Percentiles rank a stretch among this genome's conserved stretches.
These are phyloP conservation scores for Huntiella bhutanensis DNA, from an alignment of 2,329 filamentous ascomycete genomes.

Conservation along the genomic window DNA sequence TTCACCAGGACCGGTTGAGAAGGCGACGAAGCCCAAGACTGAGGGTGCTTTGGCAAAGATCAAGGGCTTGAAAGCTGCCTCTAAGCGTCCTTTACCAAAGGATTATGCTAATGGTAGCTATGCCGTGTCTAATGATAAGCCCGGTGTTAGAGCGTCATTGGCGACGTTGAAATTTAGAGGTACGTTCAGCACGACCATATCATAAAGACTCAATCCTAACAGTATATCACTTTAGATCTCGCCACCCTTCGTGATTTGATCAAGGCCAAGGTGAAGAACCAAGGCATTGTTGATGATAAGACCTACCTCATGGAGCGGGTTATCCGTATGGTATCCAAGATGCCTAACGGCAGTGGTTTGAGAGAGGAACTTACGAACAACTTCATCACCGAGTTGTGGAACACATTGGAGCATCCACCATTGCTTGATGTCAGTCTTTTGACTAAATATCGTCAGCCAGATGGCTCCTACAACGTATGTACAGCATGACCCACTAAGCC, in stretches of 20 bases:
- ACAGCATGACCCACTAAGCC: neutral
- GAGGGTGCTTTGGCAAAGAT: slow-evolving; percentile 11
- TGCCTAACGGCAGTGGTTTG: slow-evolving; percentile 42
- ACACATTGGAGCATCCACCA: slow-evolving; percentile 53
- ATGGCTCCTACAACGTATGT: slow-evolving; percentile 48
- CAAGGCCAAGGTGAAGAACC: slow-evolving; percentile 42
- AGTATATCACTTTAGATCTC: slow-evolving; percentile 27
- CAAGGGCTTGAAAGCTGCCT: slow-evolving; percentile 24
- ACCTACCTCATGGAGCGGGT: slow-evolving; percentile 59
- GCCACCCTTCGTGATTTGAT: slow-evolving; percentile 43
- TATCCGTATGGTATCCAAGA: slow-evolving; percentile 48
- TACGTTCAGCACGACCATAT: slow-evolving; percentile 13
- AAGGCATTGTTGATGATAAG: slow-evolving; percentile 49
- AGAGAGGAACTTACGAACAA: slow-evolving; percentile 44
- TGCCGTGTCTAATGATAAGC: slow-evolving; percentile 26
- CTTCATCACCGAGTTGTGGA: slow-evolving; percentile 53
- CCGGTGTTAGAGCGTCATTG: slow-evolving; percentile 36
- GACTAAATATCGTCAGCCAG: slow-evolving; percentile 46
- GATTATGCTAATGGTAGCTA: slow-evolving; percentile 46
- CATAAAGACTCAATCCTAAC: slow-evolving; percentile 4
- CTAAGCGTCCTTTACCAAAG: slow-evolving; percentile 41
- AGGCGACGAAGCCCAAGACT: neutral
- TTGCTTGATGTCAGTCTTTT: slow-evolving; percentile 43
- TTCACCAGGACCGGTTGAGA: no score
- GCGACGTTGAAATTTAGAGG: slow-evolving; percentile 31